Base-by-base conservation (phyloP, 352 stramenopile species). In the Phytophthora kernoviae region DNA sequence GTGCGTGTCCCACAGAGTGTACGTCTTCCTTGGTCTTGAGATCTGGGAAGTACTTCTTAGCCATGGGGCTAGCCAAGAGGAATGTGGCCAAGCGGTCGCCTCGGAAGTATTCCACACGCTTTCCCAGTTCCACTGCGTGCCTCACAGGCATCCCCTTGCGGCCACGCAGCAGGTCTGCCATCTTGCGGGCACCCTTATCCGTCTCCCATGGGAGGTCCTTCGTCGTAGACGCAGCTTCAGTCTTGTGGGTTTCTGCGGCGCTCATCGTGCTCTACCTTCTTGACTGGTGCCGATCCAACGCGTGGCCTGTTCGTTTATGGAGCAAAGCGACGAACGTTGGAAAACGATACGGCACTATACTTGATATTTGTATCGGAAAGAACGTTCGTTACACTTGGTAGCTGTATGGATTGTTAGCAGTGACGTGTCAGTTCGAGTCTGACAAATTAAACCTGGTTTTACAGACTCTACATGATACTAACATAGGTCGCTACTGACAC, bases 51-150 rank as follows among this genome's bases (percentile, higher is more conserved):
- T 94, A 87, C 61, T 91, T 92, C 63, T 91, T 94, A 5, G 80
- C 80, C 40, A 79, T 77, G 9, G 78, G 57, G 45, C 87, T 96
- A 15, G 78, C 73, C 30, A 96, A 57, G 58, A 97, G 55, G 68
- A 96, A 97, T 7, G 64, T 66, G 52, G 59, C 87, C 24, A 97
- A 72, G 57, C 96, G 96, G 64, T 96, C 88, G 30, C 88, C 90
- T 40, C 89, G 89, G 58, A 97, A 97, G 70, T 95, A 97, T 67
- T 97, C 90, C 20, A 97, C 90, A 47, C 90, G 88, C 78, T 96
- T 96, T 56, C 90, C 90, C 10, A 96, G 75, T 59, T 97, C 88
- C 47, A 97, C 90, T 24, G 88, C 90, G 47, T 96, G 88, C 49
- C 90, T 88, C 33, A 94, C 85, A 5, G 84, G 81, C 83, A 96